A percentile compares a stretch with the other conserved stretches of the same genome.
Evolutionary conservation across 768 basidiomycete genomes (phyloP).

Genomic region (Tricholoma matsutake): DNA sequence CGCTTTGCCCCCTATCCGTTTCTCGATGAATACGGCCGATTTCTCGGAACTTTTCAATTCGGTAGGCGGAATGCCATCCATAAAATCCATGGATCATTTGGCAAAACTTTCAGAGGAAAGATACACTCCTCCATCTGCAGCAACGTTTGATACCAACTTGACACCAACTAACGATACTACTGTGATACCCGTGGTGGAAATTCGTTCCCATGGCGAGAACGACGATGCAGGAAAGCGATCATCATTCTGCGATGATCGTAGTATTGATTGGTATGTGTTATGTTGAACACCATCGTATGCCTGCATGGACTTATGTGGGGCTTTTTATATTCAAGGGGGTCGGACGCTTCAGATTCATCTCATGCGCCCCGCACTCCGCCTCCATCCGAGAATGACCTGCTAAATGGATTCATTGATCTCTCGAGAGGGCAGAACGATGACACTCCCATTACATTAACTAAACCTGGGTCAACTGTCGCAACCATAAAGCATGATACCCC

Average conservation of each 20-base stretch:
- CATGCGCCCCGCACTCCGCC: background rate
- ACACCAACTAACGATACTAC: constrained; percentile 27
- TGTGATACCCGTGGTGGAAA: constrained; percentile 9
- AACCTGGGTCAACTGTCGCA: constrained; percentile 32
- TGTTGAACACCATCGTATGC: background rate
- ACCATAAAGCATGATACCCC: constrained; percentile 34
- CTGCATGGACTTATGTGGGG: background rate
- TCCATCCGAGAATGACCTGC: background rate
- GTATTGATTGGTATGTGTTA: background rate
- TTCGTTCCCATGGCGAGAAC: background rate
- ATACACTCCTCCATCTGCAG: constrained; percentile 34
- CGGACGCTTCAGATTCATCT: background rate
- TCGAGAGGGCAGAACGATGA: background rate
- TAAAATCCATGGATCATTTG: constrained; percentile 46
- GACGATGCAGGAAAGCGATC: background rate
- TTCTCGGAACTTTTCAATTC: constrained; percentile 72
- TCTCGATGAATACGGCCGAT: constrained; percentile 81
- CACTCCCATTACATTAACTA: constrained; percentile 44
- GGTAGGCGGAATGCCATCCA: constrained; percentile 47
- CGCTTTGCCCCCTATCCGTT: constrained; percentile 85
- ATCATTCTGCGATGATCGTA: background rate
- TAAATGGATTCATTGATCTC: background rate
- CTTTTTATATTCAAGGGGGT: background rate
- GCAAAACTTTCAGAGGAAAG: constrained; percentile 39
- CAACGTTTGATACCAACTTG: constrained; percentile 16